Percentiles rank a stretch among this genome's conserved stretches.
Conservation (phyloP, 495 filamentous ascomycete genomes). For the Penicillium arizonense region DNA sequence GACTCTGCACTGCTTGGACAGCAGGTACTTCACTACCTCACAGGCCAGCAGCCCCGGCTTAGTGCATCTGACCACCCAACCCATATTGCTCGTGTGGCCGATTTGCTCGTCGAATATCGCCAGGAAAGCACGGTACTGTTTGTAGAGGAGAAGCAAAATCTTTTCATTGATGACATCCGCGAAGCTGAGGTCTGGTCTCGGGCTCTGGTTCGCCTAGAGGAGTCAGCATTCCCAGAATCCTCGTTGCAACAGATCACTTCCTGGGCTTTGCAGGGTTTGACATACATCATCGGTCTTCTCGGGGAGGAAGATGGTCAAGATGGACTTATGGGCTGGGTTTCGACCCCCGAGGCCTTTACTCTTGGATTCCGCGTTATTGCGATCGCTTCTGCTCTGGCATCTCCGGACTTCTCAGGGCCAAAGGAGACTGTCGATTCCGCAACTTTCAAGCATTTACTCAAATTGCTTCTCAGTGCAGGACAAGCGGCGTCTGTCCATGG, state of each 20-base stretch:
- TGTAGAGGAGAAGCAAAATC: conserved; percentile 83
- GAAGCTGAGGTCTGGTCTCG: conserved; percentile 67
- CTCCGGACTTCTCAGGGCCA: conserved; percentile 34
- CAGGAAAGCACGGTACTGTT: conserved; percentile 74
- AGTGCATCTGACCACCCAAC: conserved; percentile 17
- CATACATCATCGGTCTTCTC: conserved; percentile 38
- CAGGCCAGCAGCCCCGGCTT: conserved; percentile 24
- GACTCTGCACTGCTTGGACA: conserved; percentile 33
- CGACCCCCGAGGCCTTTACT: conserved; percentile 68
- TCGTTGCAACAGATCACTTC: conserved; percentile 27
- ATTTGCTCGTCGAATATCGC: conserved; percentile 46
- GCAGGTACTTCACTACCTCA: conserved; percentile 26
- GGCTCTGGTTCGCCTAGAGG: conserved; percentile 36
- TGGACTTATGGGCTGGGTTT: conserved; percentile 70
- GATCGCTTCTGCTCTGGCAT: conserved; percentile 42
- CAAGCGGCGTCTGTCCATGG: conserved; percentile 29
- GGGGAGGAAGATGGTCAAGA: conserved; percentile 37
- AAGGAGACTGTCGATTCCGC: background rate
- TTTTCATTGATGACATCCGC: conserved; percentile 75
- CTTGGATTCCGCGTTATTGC: conserved; percentile 58
- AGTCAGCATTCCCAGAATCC: conserved; percentile 18
- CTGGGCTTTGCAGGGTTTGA: conserved; percentile 62
- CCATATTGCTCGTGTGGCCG: conserved; percentile 35
- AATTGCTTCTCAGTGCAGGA: conserved; percentile 22
- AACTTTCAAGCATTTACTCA: background rate